Conservation (phyloP, 2,329 filamentous ascomycete genomes). For the Hypoxylon sp. region DNA sequence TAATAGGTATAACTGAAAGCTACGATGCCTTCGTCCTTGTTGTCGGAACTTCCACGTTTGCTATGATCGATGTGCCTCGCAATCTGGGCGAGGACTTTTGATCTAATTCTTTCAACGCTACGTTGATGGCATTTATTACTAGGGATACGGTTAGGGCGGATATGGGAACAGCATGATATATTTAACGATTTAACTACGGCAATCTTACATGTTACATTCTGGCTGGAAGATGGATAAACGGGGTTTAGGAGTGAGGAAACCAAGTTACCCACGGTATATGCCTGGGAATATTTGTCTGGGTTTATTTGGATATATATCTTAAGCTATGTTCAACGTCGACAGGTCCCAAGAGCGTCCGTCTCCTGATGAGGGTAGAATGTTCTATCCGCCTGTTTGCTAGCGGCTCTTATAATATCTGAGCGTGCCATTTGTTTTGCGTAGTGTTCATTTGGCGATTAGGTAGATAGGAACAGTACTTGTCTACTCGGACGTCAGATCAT, state of each 20-base stretch:
- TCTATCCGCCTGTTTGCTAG: neutral
- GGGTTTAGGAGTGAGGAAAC: conserved; percentile 30
- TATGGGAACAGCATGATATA: conserved; percentile 15
- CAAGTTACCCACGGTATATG: neutral
- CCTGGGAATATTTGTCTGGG: conserved; percentile 1
- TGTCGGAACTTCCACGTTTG: neutral
- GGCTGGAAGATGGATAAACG: conserved; percentile 30
- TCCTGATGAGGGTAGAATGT: neutral
- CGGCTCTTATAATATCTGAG: neutral
- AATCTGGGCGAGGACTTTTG: neutral
- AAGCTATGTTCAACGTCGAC: neutral
- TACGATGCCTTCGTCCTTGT: neutral
- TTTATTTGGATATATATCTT: conserved; percentile 5
- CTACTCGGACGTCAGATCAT: neutral
- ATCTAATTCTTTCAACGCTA: neutral
- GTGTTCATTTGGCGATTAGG: neutral
- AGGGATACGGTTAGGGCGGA: conserved; percentile 19
- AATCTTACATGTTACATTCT: conserved; percentile 25
- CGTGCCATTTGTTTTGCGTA: neutral
- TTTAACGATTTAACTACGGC: conserved; percentile 16
- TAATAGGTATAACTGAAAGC: conserved; percentile 17
- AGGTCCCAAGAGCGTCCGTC: neutral
- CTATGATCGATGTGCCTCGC: neutral
- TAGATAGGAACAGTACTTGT: neutral
- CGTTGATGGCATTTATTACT: conserved; percentile 12